Conservation (phyloP, 306 rosid species). For the Rubus idaeus region DNA sequence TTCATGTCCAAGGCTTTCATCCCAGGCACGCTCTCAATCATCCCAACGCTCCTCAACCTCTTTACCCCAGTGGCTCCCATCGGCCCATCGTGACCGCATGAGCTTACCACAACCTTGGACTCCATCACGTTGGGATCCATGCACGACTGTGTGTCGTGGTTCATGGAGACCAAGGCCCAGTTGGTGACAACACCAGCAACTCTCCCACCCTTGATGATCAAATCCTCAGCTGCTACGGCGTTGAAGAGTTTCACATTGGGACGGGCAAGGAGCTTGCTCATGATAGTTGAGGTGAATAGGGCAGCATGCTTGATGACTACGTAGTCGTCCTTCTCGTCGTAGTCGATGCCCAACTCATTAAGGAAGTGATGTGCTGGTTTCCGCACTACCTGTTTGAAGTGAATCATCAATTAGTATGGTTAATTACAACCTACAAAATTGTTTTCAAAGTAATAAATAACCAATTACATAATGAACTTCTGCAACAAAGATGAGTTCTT, state of each 20-base stretch:
- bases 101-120: constrained; percentile 90
- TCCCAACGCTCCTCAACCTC: constrained; percentile 72
- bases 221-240: constrained; percentile 84
- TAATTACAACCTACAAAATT: no score
- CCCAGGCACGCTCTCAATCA: constrained; percentile 85
- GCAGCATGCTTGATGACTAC: constrained; percentile 96
- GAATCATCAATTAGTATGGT: background rate
- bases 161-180: constrained; percentile 91
- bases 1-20: constrained; percentile 98
- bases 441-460: no score
- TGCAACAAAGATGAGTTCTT: no score
- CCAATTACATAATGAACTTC: no score
- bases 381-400: constrained; percentile 52
- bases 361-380: constrained; percentile 87
- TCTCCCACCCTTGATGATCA: constrained; percentile 73
- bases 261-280: constrained; percentile 76
- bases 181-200: constrained; percentile 86
- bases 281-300: constrained; percentile 90
- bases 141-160: constrained; percentile 92
- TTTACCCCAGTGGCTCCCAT: constrained; percentile 92
- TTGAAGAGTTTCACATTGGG: constrained; percentile 93
- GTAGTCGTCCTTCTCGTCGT: constrained; percentile 82
- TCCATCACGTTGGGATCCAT: constrained; percentile 99
- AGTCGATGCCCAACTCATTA: constrained; percentile 61
- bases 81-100: constrained; percentile 96